These are phyloP conservation scores for Tephrocybe sp. DNA, from an alignment of 768 basidiomycete species.

Conservation along the genomic window DNA sequence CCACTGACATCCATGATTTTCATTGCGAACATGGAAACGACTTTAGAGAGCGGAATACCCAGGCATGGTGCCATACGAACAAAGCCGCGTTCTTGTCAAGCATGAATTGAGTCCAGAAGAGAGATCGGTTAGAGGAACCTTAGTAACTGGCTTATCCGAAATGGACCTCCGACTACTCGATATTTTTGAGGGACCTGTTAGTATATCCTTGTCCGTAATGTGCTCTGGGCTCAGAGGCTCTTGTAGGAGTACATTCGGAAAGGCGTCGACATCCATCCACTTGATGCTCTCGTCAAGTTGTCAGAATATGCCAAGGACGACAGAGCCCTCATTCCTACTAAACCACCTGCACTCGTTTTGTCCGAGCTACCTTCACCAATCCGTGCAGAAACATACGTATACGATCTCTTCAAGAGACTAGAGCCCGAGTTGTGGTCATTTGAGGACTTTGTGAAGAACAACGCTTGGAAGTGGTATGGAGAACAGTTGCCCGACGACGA, in stretches of 20 bases:
- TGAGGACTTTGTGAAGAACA: conserved; percentile 73
- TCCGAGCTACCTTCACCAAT: conserved; percentile 33
- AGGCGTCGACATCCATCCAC: conserved; percentile 51
- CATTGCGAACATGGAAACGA: neutral
- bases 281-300: conserved; percentile 41
- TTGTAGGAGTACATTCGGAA: conserved; percentile 70
- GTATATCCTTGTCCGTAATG: conserved; percentile 20
- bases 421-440: conserved; percentile 73
- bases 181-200: conserved; percentile 76
- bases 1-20: neutral
- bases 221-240: neutral
- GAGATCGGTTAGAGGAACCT: conserved; percentile 69
- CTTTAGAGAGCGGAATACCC: conserved; percentile 74
- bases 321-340: conserved; percentile 36
- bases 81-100: conserved; percentile 45
- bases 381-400: conserved; percentile 75
- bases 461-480: conserved; percentile 78
- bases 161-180: conserved; percentile 70
- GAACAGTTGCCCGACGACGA: conserved; percentile 30
- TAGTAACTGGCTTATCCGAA: conserved; percentile 69
- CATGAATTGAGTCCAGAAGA: conserved; percentile 58
- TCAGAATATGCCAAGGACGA: conserved; percentile 29
- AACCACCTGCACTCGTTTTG: conserved; percentile 36
- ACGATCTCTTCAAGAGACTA: conserved; percentile 44
- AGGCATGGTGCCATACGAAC: conserved; percentile 63